Conservation (phyloP, 805 yeast genomes). For the Metschnikowia lunata region DNA sequence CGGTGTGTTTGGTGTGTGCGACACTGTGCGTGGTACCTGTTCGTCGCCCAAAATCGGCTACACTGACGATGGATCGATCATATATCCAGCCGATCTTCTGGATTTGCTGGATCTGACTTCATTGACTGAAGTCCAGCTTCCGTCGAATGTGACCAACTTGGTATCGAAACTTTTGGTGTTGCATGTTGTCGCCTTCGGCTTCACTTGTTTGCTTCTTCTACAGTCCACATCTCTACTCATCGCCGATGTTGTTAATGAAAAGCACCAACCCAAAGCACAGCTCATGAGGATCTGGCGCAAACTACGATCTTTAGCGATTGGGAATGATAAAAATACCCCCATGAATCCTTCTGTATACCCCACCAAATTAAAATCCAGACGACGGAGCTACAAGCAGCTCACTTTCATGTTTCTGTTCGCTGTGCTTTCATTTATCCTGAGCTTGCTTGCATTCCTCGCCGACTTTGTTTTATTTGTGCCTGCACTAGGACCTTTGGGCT, state of each 20-base stretch:
- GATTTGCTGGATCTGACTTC: neutral
- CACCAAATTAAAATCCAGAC: neutral
- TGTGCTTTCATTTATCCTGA: slow-evolving; percentile 62
- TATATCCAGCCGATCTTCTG: slow-evolving; percentile 7
- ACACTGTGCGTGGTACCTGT: slow-evolving; percentile 23
- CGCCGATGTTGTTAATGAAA: neutral
- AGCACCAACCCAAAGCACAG: neutral
- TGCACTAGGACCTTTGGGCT: slow-evolving; percentile 75
- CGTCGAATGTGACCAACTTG: slow-evolving; percentile 36
- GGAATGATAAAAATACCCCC: neutral
- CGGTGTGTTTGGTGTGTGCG: slow-evolving; percentile 45
- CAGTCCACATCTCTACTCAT: slow-evolving; percentile 5
- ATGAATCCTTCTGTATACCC: neutral
- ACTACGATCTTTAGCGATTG: neutral
- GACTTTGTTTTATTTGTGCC: slow-evolving; percentile 79
- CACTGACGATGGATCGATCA: slow-evolving; percentile 15
- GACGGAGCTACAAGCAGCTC: slow-evolving; percentile 21
- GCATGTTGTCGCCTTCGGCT: slow-evolving; percentile 37
- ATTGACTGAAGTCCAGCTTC: slow-evolving; percentile 30
- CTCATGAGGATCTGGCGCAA: neutral
- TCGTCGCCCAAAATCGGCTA: slow-evolving; percentile 37
- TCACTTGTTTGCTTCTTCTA: slow-evolving; percentile 19
- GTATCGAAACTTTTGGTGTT: slow-evolving; percentile 40
- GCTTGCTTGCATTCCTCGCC: slow-evolving; percentile 71
- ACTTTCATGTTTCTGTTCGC: slow-evolving; percentile 54